A percentile compares a stretch with the other conserved stretches of the same genome.
These are phyloP conservation scores for Cladosporium velox DNA, from an alignment of 2,329 filamentous ascomycete genomes.

Conservation along the genomic window DNA sequence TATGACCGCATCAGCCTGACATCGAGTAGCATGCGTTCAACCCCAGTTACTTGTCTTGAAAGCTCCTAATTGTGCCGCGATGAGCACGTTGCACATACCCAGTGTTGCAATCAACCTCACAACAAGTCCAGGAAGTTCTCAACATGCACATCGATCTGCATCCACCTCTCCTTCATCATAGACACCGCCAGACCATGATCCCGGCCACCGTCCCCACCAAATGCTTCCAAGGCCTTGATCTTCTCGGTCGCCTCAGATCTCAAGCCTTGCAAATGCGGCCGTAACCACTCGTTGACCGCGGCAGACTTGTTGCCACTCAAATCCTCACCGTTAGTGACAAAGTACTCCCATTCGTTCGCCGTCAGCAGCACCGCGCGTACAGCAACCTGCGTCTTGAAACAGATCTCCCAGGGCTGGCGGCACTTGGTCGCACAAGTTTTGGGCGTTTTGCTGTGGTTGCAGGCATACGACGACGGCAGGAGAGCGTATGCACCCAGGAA, in stretches of 20 bases:
- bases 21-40: neutral
- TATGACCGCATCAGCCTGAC: neutral
- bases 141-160: slow-evolving; percentile 36
- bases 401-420: slow-evolving; percentile 34
- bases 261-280: slow-evolving; percentile 26
- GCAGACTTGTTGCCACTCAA: slow-evolving; percentile 33
- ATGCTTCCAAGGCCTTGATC: slow-evolving; percentile 21
- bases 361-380: slow-evolving; percentile 41
- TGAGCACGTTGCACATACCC: neutral
- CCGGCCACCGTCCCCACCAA: slow-evolving; percentile 19
- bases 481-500: slow-evolving; percentile 44
- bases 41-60: neutral
- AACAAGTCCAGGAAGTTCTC: neutral
- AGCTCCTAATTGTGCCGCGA: no score
- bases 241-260: slow-evolving; percentile 26
- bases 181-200: slow-evolving; percentile 22
- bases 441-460: neutral
- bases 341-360: slow-evolving; percentile 42
- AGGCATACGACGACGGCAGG: slow-evolving; percentile 29
- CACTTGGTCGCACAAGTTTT: slow-evolving; percentile 5
- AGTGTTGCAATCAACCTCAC: neutral
- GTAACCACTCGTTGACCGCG: slow-evolving; percentile 31
- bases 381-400: slow-evolving; percentile 50
- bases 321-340: slow-evolving; percentile 39
- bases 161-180: slow-evolving; percentile 38